Conservation (phyloP, 2,329 filamentous ascomycete species). For the Falciphora oryzae region DNA sequence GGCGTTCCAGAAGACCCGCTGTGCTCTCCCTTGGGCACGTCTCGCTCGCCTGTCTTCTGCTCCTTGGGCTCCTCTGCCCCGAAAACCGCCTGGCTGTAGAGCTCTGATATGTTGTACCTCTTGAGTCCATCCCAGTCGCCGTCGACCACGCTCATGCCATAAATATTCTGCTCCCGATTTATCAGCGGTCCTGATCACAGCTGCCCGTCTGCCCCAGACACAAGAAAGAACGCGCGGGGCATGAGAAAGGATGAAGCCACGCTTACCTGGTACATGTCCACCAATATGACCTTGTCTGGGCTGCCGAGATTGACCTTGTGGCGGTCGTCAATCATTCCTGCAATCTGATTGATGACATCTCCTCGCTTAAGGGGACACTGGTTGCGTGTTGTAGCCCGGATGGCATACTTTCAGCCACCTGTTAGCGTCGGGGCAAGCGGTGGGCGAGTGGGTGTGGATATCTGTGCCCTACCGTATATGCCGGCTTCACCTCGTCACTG, state of each 20-base stretch:
- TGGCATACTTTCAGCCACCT: constrained; percentile 56
- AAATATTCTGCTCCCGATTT: constrained; percentile 51
- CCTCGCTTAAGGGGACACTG: constrained; percentile 64
- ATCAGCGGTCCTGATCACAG: background rate
- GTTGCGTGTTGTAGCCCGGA: constrained; percentile 71
- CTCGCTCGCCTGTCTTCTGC: background rate
- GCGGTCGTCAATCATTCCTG: constrained; percentile 54
- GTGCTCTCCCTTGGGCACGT: background rate
- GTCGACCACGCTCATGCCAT: constrained; percentile 74
- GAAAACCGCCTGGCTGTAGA: constrained; percentile 42
- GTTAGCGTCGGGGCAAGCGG: constrained; percentile 13
- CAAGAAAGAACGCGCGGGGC: constrained; percentile 10
- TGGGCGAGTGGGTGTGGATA: background rate
- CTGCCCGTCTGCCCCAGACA: constrained; percentile 13
- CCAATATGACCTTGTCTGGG: constrained; percentile 73
- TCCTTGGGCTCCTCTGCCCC: background rate
- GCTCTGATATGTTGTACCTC: constrained; percentile 71
- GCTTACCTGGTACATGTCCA: constrained; percentile 73
- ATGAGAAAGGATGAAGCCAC: background rate
- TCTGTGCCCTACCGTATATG: constrained; percentile 32
- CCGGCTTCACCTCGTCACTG: constrained; percentile 13
- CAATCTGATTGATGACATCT: constrained; percentile 65
- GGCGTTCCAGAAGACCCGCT: background rate
- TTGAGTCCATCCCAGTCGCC: constrained; percentile 69
- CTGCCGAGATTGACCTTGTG: constrained; percentile 73